Evolutionary conservation across 306 rosid species (phyloP), one percentile per base, ranked within the genome.

Genomic region (Casuarina equisetifolia): DNA sequence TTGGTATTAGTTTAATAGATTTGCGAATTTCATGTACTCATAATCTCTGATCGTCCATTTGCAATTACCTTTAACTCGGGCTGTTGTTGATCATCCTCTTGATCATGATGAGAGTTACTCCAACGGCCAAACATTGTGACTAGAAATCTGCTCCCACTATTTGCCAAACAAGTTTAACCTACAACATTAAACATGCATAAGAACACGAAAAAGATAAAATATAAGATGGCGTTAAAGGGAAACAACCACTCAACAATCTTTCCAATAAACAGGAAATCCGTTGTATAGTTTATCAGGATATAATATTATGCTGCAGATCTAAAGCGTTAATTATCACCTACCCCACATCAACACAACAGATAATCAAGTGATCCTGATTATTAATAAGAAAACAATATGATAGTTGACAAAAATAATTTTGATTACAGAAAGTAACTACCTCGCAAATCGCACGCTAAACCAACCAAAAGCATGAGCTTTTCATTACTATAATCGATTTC

Each of bases 121-220:
- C 88, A 59, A 43, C 36, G 32, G 42, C 87, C 82, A 80, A 87
- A 83, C 85, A 88, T 80, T 55, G 71, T 70, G 32, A 40, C 74
- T 3, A 51, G 53, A 20, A 39, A 12, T 63, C 59, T 9, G 51
- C 20, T 19, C 39, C 9, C 68, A 61, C 50, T 70, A 10, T 11
- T 13, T 17, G 25, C 4, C 17, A 48, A 4, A 40, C 73, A 76
- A 62, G 64, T 72, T 59, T 72, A 76, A 63, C 62, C 70, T 79
- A 15, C 1, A 72, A 71, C 38, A 62, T 19, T 15, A 44, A 48
- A 44, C 80, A 44, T 6, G 79, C 62, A 9, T 58, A 46, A 38
- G 52, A 64, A 20, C 52, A 35, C 13, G 4, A 43, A 36, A 62
- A 36, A 53, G 8, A 10, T 20, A 9, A 1, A 39, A 38, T 64